These are phyloP conservation scores for Tylopilus plumbeoviolaceoides DNA, from an alignment of 768 basidiomycete species.

Conservation along the genomic window DNA sequence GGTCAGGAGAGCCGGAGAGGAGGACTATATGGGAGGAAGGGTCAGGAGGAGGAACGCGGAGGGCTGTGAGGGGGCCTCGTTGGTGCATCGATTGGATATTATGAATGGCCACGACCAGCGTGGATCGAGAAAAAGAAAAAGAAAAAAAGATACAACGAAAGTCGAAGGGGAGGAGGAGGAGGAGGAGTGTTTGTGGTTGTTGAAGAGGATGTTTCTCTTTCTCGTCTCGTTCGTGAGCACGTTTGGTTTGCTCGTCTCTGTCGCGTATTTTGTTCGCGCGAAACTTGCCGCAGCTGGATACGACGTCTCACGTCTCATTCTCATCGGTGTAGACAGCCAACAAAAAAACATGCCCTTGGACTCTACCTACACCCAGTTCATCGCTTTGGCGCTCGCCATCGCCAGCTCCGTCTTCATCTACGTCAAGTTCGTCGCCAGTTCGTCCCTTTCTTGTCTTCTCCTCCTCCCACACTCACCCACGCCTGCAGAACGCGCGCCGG, in stretches of 20 bases:
- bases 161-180: neutral
- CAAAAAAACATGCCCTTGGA: constrained; percentile 12
- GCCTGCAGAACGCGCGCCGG: constrained; percentile 57
- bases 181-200: neutral
- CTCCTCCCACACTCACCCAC: neutral
- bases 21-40: constrained; percentile 36
- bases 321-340: constrained; percentile 46
- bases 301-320: constrained; percentile 56
- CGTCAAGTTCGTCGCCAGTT: constrained; percentile 43
- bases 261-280: constrained; percentile 28
- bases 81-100: constrained; percentile 27
- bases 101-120: constrained; percentile 34
- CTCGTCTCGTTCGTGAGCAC: constrained; percentile 47
- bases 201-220: constrained; percentile 32
- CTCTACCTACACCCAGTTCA: constrained; percentile 36
- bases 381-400: constrained; percentile 51
- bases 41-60: constrained; percentile 46
- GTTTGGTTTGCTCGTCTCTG: constrained; percentile 42
- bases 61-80: constrained; percentile 35
- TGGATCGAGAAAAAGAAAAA: constrained; percentile 9
- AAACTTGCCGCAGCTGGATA: constrained; percentile 53
- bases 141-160: neutral
- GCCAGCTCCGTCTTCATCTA: constrained; percentile 50
- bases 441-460: constrained; percentile 23
- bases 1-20: too few species aligned